phyloP scores from a whole-genome alignment of 2,329 filamentous ascomycete genomes.

The Colletotrichum karsti region DNA sequence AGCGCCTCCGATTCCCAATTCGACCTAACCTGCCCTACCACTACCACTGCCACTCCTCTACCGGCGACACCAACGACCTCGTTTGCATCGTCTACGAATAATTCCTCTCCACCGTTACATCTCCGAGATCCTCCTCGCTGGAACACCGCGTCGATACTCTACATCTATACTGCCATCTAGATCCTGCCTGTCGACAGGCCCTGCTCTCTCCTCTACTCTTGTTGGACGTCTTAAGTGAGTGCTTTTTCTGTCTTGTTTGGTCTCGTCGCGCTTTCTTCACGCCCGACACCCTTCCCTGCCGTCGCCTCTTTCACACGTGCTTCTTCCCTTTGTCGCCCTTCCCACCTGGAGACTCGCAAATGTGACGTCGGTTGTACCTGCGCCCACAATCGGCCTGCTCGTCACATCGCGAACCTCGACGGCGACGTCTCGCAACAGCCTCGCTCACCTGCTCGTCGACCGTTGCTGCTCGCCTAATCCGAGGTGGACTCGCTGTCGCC shows the following conservation, averaged over 20 bases:
- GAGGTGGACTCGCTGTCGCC: neutral
- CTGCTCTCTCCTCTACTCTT: neutral
- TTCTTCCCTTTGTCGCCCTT: neutral
- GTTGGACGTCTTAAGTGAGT: constrained; percentile 23
- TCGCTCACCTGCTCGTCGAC: neutral
- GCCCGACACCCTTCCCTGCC: neutral
- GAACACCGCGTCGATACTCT: constrained; percentile 4
- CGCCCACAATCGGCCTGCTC: neutral
- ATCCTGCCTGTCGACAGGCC: constrained; percentile 10
- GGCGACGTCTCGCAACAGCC: neutral
- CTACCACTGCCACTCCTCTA: neutral
- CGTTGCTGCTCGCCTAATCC: neutral
- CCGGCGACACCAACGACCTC: constrained; percentile 1
- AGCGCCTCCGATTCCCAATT: neutral
- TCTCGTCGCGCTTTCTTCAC: neutral
- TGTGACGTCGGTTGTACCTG: constrained; percentile 18
- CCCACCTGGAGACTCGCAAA: neutral
- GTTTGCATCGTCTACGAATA: constrained; percentile 6
- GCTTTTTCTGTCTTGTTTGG: neutral
- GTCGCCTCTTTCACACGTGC: neutral
- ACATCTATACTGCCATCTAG: neutral
- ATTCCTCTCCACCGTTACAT: neutral
- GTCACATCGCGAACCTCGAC: neutral
- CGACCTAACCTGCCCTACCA: neutral
- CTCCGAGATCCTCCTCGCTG: constrained; percentile 6